Percentiles rank a stretch among this genome's conserved stretches.
Evolutionary conservation across 805 yeast genomes (phyloP).

Genomic region (Lipomyces mesembrius): DNA sequence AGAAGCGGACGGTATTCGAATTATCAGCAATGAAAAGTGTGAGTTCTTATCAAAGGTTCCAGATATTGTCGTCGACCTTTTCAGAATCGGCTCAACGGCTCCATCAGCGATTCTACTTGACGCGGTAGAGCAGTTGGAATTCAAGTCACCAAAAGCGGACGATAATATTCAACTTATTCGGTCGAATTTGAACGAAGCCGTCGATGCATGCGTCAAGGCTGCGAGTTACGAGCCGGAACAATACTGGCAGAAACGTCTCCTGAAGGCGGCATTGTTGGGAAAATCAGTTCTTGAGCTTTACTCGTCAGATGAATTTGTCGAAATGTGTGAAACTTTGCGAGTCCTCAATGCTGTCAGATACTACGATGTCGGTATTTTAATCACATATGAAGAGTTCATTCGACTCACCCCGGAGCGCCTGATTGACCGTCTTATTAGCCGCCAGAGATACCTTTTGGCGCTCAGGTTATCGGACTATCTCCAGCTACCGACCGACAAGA

Average conservation of each 20-base stretch:
- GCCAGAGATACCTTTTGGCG: slow-evolving; percentile 66
- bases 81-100: slow-evolving; percentile 80
- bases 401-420: slow-evolving; percentile 61
- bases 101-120: slow-evolving; percentile 84
- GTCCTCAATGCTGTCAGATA: slow-evolving; percentile 72
- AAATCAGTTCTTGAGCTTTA: slow-evolving; percentile 62
- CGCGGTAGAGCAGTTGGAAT: slow-evolving; percentile 67
- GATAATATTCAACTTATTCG: slow-evolving; percentile 67
- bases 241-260: slow-evolving; percentile 75
- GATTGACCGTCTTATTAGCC: slow-evolving; percentile 59
- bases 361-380: slow-evolving; percentile 65
- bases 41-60: slow-evolving; percentile 70
- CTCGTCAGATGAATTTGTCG: slow-evolving; percentile 65
- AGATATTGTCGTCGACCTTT: slow-evolving; percentile 60
- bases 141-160: slow-evolving; percentile 78
- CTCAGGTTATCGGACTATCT: slow-evolving; percentile 62
- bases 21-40: slow-evolving; percentile 61
- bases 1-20: slow-evolving; percentile 74
- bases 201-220: slow-evolving; percentile 71
- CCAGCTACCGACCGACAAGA: slow-evolving; percentile 53
- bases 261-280: slow-evolving; percentile 86
- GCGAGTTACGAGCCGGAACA: slow-evolving; percentile 79
- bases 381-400: slow-evolving; percentile 63
- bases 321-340: slow-evolving; percentile 63
- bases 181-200: slow-evolving; percentile 61